These are phyloP conservation scores for Amanita rubescens DNA, from an alignment of 768 basidiomycete species.

Conservation along the genomic window DNA sequence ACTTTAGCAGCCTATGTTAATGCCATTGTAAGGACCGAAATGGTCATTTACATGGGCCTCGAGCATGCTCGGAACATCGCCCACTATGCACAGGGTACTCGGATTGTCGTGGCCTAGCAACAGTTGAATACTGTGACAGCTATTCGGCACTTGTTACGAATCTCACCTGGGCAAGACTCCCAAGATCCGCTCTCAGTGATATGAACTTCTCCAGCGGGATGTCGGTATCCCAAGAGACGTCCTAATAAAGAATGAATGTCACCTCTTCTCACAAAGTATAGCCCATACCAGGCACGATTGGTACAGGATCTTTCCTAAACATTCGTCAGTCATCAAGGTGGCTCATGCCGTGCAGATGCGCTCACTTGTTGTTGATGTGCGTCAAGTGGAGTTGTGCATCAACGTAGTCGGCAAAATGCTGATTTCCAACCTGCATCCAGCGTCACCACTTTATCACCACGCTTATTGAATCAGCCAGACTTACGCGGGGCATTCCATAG, in stretches of 20 bases:
- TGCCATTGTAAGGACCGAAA: conserved; percentile 24
- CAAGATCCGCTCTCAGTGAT: conserved; percentile 42
- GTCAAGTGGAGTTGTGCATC: conserved; percentile 41
- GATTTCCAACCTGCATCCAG: conserved; percentile 41
- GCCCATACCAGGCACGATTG: conserved; percentile 30
- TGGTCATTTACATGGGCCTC: conserved; percentile 39
- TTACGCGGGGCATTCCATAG: conserved; percentile 38
- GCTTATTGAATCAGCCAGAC: conserved; percentile 8
- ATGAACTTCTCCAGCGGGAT: conserved; percentile 44
- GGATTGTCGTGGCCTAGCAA: conserved; percentile 53
- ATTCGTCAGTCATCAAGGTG: neutral
- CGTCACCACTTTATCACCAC: neutral
- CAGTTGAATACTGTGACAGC: conserved; percentile 7
- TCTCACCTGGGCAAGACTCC: conserved; percentile 46
- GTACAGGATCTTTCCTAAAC: conserved; percentile 31
- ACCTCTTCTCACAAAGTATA: neutral
- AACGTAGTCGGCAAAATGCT: conserved; percentile 54
- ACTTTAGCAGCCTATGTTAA: conserved; percentile 2
- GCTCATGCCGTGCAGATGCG: neutral
- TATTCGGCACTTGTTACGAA: conserved; percentile 56
- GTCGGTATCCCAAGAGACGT: conserved; percentile 34
- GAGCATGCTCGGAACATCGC: conserved; percentile 46
- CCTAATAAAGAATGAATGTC: conserved; percentile 14
- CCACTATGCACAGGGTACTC: conserved; percentile 41
- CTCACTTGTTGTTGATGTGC: conserved; percentile 54